phyloP scores from a whole-genome alignment of 2,329 filamentous ascomycete genomes.

The Nigrospora osmanthi region DNA sequence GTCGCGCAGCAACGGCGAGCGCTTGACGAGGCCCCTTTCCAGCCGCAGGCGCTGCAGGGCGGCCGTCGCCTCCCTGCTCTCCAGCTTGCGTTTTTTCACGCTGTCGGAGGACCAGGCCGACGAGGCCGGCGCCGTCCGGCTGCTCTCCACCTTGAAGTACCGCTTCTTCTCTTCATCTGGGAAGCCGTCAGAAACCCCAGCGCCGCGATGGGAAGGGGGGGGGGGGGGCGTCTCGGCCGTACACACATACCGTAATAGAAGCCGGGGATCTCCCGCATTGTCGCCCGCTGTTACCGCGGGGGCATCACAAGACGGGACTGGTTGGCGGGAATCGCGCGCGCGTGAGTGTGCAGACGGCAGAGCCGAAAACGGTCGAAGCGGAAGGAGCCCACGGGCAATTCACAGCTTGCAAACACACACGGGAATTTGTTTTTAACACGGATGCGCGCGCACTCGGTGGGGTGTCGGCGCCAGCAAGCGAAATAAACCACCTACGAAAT shows the following conservation, averaged over 20 bases:
- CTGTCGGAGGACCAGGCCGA: slow-evolving; percentile 48
- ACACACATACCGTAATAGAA: slow-evolving; percentile 44
- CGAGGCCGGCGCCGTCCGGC: slow-evolving; percentile 41
- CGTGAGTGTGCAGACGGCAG: too few relatives aligned
- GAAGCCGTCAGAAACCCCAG: neutral
- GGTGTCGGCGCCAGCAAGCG: too few relatives aligned
- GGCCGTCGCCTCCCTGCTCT: slow-evolving; percentile 28
- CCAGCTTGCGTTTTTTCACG: slow-evolving; percentile 46
- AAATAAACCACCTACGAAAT: too few relatives aligned
- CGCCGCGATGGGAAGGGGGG: neutral
- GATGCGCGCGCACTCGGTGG: too few relatives aligned
- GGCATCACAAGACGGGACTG: neutral
- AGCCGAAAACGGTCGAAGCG: too few relatives aligned
- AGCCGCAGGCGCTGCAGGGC: slow-evolving; percentile 18
- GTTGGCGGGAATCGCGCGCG: too few relatives aligned
- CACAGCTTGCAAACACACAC: too few relatives aligned
- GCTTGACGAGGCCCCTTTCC: slow-evolving; percentile 28
- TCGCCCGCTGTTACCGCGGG: neutral
- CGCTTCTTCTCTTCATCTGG: slow-evolving; percentile 50
- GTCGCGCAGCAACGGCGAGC: slow-evolving; percentile 20
- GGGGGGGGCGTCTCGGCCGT: too few relatives aligned
- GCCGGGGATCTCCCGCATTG: slow-evolving; percentile 35
- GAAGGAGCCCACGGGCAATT: too few relatives aligned
- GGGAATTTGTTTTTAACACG: too few relatives aligned
- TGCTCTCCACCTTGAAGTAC: slow-evolving; percentile 61